Evolutionary conservation across 257 asterid species (phyloP).

Genomic region (Salvia splendens): DNA sequence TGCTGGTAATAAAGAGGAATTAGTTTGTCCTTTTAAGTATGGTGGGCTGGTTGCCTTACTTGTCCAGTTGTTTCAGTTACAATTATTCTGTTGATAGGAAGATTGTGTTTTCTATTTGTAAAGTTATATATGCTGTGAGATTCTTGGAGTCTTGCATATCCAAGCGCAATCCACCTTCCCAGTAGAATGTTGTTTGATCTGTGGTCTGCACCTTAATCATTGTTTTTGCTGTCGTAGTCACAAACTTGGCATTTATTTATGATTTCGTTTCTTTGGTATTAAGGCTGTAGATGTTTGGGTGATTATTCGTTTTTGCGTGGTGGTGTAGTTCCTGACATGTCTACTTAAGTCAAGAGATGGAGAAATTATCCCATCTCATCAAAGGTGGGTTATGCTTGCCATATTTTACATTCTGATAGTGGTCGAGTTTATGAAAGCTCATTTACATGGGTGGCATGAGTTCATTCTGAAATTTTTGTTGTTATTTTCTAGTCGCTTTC

Average conservation of each 20-base stretch:
- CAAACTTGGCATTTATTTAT: not conserved
- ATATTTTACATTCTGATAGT: not conserved
- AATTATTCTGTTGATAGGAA: not conserved
- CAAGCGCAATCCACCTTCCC: not conserved
- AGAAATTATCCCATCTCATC: not conserved
- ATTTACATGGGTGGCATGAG: not conserved
- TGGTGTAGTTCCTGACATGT: not conserved
- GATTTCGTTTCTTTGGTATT: not conserved
- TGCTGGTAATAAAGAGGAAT: not conserved
- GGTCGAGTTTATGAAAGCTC: not conserved
- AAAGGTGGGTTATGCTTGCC: conserved; percentile 11
- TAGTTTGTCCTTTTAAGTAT: not conserved
- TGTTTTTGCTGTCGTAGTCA: not conserved
- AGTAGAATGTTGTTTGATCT: not conserved
- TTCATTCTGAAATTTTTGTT: not conserved
- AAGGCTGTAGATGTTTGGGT: not conserved
- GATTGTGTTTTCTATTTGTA: not conserved
- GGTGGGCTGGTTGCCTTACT: not conserved
- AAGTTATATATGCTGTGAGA: not conserved
- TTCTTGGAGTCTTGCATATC: not conserved
- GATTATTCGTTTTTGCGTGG: conserved; percentile 2
- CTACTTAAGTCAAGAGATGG: not conserved
- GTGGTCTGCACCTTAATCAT: not conserved
- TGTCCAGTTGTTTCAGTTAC: not conserved
- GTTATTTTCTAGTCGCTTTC: not conserved